These are phyloP conservation scores for Asterella californica DNA, from an alignment of 225 moss, liverwort and hornwort genomes.

Conservation along the genomic window DNA sequence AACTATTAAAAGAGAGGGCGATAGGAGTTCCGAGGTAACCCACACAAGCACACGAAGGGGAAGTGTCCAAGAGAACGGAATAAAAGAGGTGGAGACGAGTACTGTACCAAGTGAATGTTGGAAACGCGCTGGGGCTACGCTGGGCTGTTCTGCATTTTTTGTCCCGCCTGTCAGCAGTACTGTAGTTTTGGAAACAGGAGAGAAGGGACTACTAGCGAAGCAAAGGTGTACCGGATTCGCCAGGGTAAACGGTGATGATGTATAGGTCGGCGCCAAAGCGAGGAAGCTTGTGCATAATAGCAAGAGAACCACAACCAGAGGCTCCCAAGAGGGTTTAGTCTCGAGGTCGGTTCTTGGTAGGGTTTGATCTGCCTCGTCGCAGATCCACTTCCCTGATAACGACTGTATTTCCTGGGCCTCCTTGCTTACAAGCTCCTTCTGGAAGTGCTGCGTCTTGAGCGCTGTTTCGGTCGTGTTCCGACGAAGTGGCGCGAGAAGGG, in stretches of 20 bases:
- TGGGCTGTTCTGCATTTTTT: too few relatives aligned
- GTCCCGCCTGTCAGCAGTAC: too few relatives aligned
- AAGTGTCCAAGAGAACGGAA: too few relatives aligned
- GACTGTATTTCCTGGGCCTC: too few relatives aligned
- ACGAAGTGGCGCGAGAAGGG: not conserved
- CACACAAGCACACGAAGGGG: too few relatives aligned
- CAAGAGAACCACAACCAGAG: conserved; percentile 4
- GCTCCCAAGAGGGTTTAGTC: conserved; percentile 1
- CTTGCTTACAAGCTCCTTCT: not conserved
- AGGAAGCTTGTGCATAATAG: not conserved
- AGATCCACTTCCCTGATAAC: not conserved
- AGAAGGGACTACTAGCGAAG: not conserved
- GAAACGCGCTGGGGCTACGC: too few relatives aligned
- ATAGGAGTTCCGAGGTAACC: too few relatives aligned
- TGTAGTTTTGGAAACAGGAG: not conserved
- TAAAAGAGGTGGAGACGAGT: too few relatives aligned
- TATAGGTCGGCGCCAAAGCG: conserved; percentile 6
- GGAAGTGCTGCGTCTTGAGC: not conserved
- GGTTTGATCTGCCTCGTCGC: conserved; percentile 1
- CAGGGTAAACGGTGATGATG: not conserved
- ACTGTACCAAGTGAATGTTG: too few relatives aligned
- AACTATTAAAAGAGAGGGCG: too few relatives aligned
- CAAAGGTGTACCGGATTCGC: not conserved
- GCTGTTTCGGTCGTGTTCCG: not conserved
- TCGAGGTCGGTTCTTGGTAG: conserved; percentile 14